Conservation (phyloP, 1,284 basidiomycete genomes). For the Vanrija sp. region DNA sequence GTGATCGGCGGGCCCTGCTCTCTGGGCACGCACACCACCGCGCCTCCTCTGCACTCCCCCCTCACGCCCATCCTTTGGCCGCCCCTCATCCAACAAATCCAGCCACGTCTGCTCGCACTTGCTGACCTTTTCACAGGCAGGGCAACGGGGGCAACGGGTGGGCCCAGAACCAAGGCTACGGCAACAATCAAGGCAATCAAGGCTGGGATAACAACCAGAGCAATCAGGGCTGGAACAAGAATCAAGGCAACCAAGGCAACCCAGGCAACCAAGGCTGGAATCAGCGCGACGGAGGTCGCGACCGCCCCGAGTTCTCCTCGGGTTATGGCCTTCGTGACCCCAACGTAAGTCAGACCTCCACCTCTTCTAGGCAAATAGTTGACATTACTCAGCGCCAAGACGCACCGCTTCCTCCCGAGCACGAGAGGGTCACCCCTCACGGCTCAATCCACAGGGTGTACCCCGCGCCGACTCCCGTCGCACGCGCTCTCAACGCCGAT, state of each 20-base stretch:
- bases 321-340: slow-evolving; percentile 17
- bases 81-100: too few relatives aligned
- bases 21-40: too few relatives aligned
- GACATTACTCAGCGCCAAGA: neutral
- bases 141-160: slow-evolving; percentile 4
- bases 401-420: slow-evolving; percentile 17
- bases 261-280: too few relatives aligned
- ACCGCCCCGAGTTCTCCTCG: slow-evolving; percentile 11
- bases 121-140: too few relatives aligned
- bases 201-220: neutral
- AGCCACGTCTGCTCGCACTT: too few relatives aligned
- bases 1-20: too few relatives aligned
- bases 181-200: slow-evolving; percentile 3
- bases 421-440: slow-evolving; percentile 19
- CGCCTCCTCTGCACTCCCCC: too few relatives aligned
- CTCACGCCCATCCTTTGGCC: too few relatives aligned
- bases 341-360: neutral
- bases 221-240: too few relatives aligned
- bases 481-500: slow-evolving; percentile 21
- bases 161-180: too few relatives aligned
- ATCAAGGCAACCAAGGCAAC: too few relatives aligned
- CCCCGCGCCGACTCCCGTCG: slow-evolving; percentile 24
- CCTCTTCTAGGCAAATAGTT: neutral
- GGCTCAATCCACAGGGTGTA: slow-evolving; percentile 28
- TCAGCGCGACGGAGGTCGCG: too few relatives aligned